Evolutionary conservation across 169 alveolate species (phyloP), one percentile per base, ranked within the genome.

Genomic region (Plasmodium berghei): DNA sequence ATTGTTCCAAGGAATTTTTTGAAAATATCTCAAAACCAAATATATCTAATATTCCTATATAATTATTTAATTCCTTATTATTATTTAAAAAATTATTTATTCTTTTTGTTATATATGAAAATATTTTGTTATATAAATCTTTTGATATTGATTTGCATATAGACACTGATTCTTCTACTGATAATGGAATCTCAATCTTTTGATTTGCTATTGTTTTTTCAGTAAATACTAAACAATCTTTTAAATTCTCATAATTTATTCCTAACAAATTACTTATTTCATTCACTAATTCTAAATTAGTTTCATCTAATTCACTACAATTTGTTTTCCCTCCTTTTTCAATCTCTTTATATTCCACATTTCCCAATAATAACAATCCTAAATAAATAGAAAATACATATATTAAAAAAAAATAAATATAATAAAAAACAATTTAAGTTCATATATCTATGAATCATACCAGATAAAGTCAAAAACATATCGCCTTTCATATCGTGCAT

Each of bases 1-100:
- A 93, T 91, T 99, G 99, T 87, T 99, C 99, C 90, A 98, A 97
- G 22, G 99, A 96, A 96, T 99, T 99, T 75, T 95, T 95, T 67
- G 96, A 92, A 75, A 99, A 98, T 55, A 95, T 96, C 91, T 99
- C 99, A 90, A 99, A 99, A 0, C 99, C 99, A 92, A 97, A 98
- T 67, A 98, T 98, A 92, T 99, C 99, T 20, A 99, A 91, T 63
- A 99, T 96, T 48, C 99, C 99, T 66, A 99, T 97, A 94, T 96
- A 95, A 26, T 66, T 91, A 46, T 86, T 72, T 54, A 73, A 91
- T 14, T 28, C 92, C 46, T 92, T 95, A 63, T 94, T 95, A 28
- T 87, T 89, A 49, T 91, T 86, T 80, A 95, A 93, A 87, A 93
- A 92, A 62, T 88, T 74, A 87, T 95, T 95, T 49, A 95, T 80